Evolutionary conservation across 2,329 filamentous ascomycete species (phyloP).

Genomic region (Ceratocystis variospora): DNA sequence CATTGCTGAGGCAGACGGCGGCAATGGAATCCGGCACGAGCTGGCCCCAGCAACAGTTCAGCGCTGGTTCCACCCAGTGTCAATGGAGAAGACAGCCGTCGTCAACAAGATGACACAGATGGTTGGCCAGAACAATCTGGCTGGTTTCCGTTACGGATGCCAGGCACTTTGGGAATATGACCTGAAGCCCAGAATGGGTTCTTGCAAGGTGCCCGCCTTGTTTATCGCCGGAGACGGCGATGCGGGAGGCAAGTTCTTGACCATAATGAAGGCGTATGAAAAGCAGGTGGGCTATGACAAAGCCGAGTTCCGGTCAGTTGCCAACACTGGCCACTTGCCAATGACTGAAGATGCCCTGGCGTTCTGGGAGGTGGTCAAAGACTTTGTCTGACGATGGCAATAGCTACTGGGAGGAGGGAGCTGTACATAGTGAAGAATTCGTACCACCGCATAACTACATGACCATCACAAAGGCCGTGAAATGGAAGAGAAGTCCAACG

Average conservation of each 20-base stretch:
- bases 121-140: slow-evolving; percentile 53
- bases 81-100: slow-evolving; percentile 31
- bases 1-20: slow-evolving; percentile 45
- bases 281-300: slow-evolving; percentile 40
- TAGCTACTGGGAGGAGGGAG: neutral
- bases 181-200: slow-evolving; percentile 41
- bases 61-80: slow-evolving; percentile 61
- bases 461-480: neutral
- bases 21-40: slow-evolving; percentile 44
- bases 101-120: slow-evolving; percentile 49
- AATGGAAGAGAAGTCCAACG: neutral
- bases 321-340: slow-evolving; percentile 63
- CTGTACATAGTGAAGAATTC: neutral
- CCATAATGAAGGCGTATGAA: slow-evolving; percentile 66
- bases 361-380: slow-evolving; percentile 50
- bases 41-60: slow-evolving; percentile 58
- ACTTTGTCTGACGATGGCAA: slow-evolving; percentile 36
- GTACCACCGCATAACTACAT: neutral
- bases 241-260: slow-evolving; percentile 55
- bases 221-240: slow-evolving; percentile 63
- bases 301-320: slow-evolving; percentile 49
- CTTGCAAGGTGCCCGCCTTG: slow-evolving; percentile 44
- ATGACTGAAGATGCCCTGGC: slow-evolving; percentile 63
- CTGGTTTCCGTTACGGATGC: slow-evolving; percentile 54
- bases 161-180: slow-evolving; percentile 62